A percentile compares a stretch with the other conserved stretches of the same genome.
phyloP scores from a whole-genome alignment of 1,139 yeast genomes.

The Taphrina sp. region DNA sequence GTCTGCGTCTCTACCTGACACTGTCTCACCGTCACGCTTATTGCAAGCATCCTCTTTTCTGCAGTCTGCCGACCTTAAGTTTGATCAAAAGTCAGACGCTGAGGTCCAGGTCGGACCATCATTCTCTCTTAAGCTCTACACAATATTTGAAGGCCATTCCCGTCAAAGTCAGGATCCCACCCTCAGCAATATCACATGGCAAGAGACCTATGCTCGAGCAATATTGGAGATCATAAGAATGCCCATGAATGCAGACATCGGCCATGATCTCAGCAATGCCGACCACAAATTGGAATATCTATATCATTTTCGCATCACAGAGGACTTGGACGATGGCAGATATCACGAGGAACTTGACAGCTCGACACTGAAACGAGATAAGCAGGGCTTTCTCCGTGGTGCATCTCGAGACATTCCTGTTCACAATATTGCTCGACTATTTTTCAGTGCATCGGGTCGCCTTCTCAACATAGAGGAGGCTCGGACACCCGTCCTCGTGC shows the following conservation, averaged over 20 bases:
- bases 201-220: conserved; percentile 60
- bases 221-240: conserved; percentile 49
- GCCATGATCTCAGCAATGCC: conserved; percentile 5
- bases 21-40: conserved; percentile 64
- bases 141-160: conserved; percentile 62
- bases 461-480: conserved; percentile 64
- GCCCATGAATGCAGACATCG: conserved; percentile 20
- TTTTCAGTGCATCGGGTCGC: conserved; percentile 72
- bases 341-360: conserved; percentile 61
- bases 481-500: conserved; percentile 65
- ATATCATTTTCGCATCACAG: conserved; percentile 55
- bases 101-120: conserved; percentile 56
- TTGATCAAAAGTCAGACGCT: conserved; percentile 35
- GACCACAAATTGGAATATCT: conserved; percentile 41
- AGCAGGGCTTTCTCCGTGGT: conserved; percentile 42
- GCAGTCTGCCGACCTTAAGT: conserved; percentile 47
- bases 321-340: conserved; percentile 68
- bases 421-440: conserved; percentile 48
- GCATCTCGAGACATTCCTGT: conserved; percentile 47
- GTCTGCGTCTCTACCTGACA: conserved; percentile 53
- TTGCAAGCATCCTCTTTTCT: conserved; percentile 62
- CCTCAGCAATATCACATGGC: conserved; percentile 60
- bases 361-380: conserved; percentile 39
- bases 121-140: conserved; percentile 60
- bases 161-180: conserved; percentile 18